These are phyloP conservation scores for Pseudopyricularia javanii DNA, from an alignment of 2,329 filamentous ascomycete genomes.

Conservation along the genomic window DNA sequence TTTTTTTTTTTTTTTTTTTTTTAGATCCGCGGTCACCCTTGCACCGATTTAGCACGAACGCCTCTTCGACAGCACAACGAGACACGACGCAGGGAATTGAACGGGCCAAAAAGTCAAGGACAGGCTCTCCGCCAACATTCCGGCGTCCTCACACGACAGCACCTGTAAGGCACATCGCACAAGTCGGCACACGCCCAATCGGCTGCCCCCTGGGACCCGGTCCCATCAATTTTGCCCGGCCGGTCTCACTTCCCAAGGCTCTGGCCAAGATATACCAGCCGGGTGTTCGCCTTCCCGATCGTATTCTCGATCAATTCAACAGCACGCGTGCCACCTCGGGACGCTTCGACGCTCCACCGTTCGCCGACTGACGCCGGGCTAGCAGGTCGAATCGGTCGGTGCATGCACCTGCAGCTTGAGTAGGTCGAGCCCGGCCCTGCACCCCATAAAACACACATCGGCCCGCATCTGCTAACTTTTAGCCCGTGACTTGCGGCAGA, in stretches of 20 bases:
- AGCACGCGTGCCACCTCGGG: background rate
- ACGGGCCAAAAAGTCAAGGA: background rate
- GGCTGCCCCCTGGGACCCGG: background rate
- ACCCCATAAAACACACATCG: background rate
- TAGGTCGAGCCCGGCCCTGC: background rate
- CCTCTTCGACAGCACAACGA: background rate
- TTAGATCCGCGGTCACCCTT: slow-evolving; percentile 1
- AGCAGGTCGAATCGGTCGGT: background rate
- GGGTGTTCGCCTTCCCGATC: slow-evolving; percentile 1
- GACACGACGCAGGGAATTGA: background rate
- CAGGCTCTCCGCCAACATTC: background rate
- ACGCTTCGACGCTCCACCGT: background rate
- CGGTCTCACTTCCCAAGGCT: background rate
- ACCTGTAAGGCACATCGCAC: slow-evolving; percentile 1
- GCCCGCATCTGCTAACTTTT: background rate
- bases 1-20: background rate
- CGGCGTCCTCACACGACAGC: background rate
- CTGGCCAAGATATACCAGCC: background rate
- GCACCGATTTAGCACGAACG: background rate
- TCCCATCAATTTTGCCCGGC: background rate
- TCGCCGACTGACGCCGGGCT: background rate
- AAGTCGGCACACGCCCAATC: slow-evolving; percentile 1
- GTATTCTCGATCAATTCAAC: background rate
- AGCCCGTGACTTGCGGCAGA: background rate
- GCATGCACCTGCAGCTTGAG: background rate